Evolutionary conservation across 139 green algal genomes (phyloP).

Genomic region (Tetraselmis chui): DNA sequence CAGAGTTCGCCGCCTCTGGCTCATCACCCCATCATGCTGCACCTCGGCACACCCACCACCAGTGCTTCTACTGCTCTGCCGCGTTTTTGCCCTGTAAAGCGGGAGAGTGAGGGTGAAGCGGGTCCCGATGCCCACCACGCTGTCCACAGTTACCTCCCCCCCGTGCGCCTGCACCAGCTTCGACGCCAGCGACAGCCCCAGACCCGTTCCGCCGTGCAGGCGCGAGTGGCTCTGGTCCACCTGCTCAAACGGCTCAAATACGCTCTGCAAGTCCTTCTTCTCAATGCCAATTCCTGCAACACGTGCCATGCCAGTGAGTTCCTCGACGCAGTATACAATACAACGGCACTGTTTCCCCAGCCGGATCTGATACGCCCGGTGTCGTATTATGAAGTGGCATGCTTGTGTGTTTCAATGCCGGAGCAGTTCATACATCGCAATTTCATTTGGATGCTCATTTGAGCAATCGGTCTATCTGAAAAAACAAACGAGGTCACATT

Average conservation of each 20-base stretch:
- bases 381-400: too few relatives aligned
- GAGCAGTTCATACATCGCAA: too few relatives aligned
- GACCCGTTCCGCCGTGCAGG: slow-evolving; percentile 67
- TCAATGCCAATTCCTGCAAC: not conserved
- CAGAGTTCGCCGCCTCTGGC: too few relatives aligned
- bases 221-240: slow-evolving; percentile 60
- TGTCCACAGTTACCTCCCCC: slow-evolving; percentile 36
- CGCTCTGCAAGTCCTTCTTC: not conserved
- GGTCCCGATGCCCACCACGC: slow-evolving; percentile 28
- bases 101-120: slow-evolving; percentile 56
- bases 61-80: too few relatives aligned
- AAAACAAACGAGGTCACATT: too few relatives aligned
- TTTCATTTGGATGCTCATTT: too few relatives aligned
- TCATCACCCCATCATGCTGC: too few relatives aligned
- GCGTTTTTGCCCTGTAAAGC: too few relatives aligned
- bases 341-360: not conserved
- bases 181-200: slow-evolving; percentile 55
- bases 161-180: slow-evolving; percentile 62
- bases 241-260: slow-evolving; percentile 29
- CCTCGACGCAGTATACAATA: not conserved
- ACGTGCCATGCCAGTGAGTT: not conserved
- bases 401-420: too few relatives aligned
- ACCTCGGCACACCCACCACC: too few relatives aligned
- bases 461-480: too few relatives aligned
- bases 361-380: not conserved